These are phyloP conservation scores for Aureobasidium sp. DNA, from an alignment of 2,329 filamentous ascomycete genomes.

Conservation along the genomic window DNA sequence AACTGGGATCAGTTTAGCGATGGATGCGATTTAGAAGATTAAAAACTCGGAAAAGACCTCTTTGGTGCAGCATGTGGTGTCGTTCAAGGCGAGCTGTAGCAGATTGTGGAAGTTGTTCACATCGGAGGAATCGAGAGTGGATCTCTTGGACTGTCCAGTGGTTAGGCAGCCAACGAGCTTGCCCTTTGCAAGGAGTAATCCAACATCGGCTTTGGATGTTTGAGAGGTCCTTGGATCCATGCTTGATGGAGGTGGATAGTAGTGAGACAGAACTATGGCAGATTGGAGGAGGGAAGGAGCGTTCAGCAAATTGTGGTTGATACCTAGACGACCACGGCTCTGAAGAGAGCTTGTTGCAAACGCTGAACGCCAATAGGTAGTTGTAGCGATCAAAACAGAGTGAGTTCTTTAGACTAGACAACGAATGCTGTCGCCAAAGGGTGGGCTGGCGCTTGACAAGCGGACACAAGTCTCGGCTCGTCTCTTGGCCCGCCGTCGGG, in stretches of 20 bases:
- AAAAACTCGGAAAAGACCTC: slow-evolving; percentile 11
- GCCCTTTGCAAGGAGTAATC: slow-evolving; percentile 8
- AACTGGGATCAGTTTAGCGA: slow-evolving; percentile 15
- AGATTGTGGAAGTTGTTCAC: slow-evolving; percentile 11
- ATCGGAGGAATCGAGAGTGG: not conserved
- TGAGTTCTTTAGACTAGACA: not conserved
- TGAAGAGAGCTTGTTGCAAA: not conserved
- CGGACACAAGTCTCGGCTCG: not conserved
- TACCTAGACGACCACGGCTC: not conserved
- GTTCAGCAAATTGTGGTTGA: not conserved
- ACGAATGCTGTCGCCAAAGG: not conserved
- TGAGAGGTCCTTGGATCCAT: slow-evolving; percentile 1
- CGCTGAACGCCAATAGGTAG: not conserved
- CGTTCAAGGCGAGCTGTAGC: not conserved
- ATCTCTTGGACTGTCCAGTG: slow-evolving; percentile 2
- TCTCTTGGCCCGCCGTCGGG: not conserved
- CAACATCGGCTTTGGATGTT: slow-evolving; percentile 6
- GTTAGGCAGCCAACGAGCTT: slow-evolving; percentile 8
- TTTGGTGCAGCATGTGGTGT: not conserved
- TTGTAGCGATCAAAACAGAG: not conserved
- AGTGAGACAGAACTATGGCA: not conserved
- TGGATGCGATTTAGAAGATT: not conserved
- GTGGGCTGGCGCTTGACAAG: not conserved
- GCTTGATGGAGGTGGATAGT: not conserved
- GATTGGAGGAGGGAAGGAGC: not conserved